Conservation (phyloP, 1,139 yeast genomes). For the Pichia sp. region DNA sequence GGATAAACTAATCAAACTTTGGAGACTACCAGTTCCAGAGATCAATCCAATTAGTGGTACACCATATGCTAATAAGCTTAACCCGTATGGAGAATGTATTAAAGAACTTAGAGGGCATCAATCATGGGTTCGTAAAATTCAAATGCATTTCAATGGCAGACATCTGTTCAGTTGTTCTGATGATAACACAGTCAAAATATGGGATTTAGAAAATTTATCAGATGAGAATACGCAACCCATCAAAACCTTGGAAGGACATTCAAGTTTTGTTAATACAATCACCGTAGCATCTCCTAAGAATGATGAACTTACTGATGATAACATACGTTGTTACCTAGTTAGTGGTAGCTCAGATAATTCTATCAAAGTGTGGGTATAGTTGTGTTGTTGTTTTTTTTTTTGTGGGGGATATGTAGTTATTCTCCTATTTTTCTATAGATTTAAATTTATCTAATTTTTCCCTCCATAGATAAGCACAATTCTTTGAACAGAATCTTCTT, state of each 20-base stretch:
- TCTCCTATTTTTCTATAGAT: neutral
- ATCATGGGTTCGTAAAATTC: slow-evolving; percentile 76
- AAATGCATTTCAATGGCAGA: slow-evolving; percentile 70
- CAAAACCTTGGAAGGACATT: slow-evolving; percentile 54
- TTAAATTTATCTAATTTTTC: slow-evolving; percentile 13
- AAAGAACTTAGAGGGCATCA: slow-evolving; percentile 56
- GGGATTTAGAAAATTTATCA: slow-evolving; percentile 59
- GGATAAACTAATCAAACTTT: slow-evolving; percentile 66
- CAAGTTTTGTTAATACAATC: slow-evolving; percentile 63
- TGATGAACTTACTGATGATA: slow-evolving; percentile 25
- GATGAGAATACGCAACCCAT: slow-evolving; percentile 41
- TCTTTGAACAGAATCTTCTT: slow-evolving; percentile 39
- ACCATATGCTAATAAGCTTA: slow-evolving; percentile 46
- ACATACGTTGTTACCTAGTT: slow-evolving; percentile 49
- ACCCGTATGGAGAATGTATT: slow-evolving; percentile 57
- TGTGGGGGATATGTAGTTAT: neutral
- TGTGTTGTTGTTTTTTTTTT: neutral
- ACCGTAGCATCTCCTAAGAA: slow-evolving; percentile 47
- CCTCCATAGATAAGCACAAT: slow-evolving; percentile 33
- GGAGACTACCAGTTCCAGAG: slow-evolving; percentile 66
- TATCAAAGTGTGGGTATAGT: slow-evolving; percentile 45
- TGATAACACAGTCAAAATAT: slow-evolving; percentile 66
- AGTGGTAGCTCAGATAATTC: slow-evolving; percentile 56
- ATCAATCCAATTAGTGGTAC: slow-evolving; percentile 34
- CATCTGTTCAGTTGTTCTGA: slow-evolving; percentile 70